Percentiles rank a stretch among this genome's conserved stretches.
Conservation (phyloP, 805 yeast species). For the Cyberlindnera maclurae region DNA sequence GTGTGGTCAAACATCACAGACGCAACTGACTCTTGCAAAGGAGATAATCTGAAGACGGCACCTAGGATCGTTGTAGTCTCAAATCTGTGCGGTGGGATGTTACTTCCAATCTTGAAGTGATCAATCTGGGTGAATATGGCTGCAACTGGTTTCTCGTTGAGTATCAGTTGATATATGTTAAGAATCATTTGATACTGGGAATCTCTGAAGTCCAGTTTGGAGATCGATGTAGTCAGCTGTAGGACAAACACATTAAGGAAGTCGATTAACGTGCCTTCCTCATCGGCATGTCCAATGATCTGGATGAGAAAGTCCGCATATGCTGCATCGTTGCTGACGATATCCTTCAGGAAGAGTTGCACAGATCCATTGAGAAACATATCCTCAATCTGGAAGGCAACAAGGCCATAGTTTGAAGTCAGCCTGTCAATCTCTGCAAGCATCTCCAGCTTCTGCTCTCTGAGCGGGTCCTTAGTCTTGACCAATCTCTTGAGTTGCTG, state of each 20-base stretch:
- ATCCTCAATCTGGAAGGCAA: constrained; percentile 64
- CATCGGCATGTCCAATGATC: constrained; percentile 50
- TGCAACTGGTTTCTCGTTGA: constrained; percentile 56
- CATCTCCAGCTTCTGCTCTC: constrained; percentile 31
- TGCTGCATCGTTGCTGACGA: constrained; percentile 23
- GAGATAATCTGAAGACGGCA: constrained; percentile 68
- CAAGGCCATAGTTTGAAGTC: constrained; percentile 56
- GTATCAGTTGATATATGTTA: constrained; percentile 49
- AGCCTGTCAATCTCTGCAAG: constrained; percentile 43
- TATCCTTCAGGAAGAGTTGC: constrained; percentile 23
- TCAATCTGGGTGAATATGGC: constrained; percentile 49
- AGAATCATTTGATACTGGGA: constrained; percentile 47
- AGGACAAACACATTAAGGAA: constrained; percentile 45
- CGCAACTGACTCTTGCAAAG: constrained; percentile 49
- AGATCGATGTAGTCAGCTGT: constrained; percentile 30
- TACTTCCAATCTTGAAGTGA: constrained; percentile 41
- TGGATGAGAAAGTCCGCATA: constrained; percentile 46
- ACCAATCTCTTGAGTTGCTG: constrained; percentile 36
- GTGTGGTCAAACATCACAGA: constrained; percentile 36
- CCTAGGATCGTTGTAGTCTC: constrained; percentile 69
- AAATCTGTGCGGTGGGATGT: constrained; percentile 40
- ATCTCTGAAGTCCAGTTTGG: constrained; percentile 37
- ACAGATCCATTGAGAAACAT: constrained; percentile 26
- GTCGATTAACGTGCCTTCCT: constrained; percentile 60
- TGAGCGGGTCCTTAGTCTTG: constrained; percentile 33